Evolutionary conservation across 176 grass and related monocot genomes (phyloP).

Genomic region (Hordeum vulgare): MorexV3_pseudomolecules_assembly NC_058519.1:589293329-589293828

Average conservation of each 20-base stretch:
- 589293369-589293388: conserved; percentile 41
- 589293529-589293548: conserved; percentile 50
- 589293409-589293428: conserved; percentile 85
- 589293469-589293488: conserved; percentile 45
- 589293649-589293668: not conserved
- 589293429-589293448: conserved; percentile 54
- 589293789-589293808: conserved; percentile 67
- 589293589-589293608: not conserved
- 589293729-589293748: conserved; percentile 15
- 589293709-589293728: not conserved
- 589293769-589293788: conserved; percentile 94
- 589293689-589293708: conserved; percentile 7
- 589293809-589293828: conserved; percentile 68
- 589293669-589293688: not conserved
- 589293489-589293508: conserved; percentile 65
- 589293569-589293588: conserved; percentile 82
- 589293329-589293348: conserved; percentile 3
- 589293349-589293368: not conserved
- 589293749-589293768: conserved; percentile 18
- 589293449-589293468: conserved; percentile 33
- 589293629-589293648: not conserved
- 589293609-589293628: not conserved
- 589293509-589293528: conserved; percentile 47
- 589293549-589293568: conserved; percentile 47
- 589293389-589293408: conserved; percentile 81